Evolutionary conservation across 345 rosid species (phyloP).

Genomic region (Ceriops tagal): DNA sequence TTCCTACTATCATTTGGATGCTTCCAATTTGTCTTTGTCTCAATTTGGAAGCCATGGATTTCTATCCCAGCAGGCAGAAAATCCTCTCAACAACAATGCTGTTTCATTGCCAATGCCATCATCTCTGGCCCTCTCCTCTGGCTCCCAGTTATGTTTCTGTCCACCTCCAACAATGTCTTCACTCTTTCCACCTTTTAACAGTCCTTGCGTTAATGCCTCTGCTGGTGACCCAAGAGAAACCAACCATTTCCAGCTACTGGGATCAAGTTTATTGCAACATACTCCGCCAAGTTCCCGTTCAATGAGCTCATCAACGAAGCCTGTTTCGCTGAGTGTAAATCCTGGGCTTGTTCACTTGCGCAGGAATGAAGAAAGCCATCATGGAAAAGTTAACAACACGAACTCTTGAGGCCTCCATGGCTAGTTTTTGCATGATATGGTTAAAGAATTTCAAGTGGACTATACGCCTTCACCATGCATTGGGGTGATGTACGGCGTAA

Average conservation of each 20-base stretch:
- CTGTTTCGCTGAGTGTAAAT: slow-evolving; percentile 41
- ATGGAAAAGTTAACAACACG: slow-evolving; percentile 23
- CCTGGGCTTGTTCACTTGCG: slow-evolving; percentile 32
- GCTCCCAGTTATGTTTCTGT: slow-evolving; percentile 51
- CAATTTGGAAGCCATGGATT: slow-evolving; percentile 63
- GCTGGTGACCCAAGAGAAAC: slow-evolving; percentile 11
- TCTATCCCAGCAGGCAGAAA: slow-evolving; percentile 46
- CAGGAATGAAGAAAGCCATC: slow-evolving; percentile 15
- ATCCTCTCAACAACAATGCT: slow-evolving; percentile 16
- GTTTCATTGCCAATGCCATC: slow-evolving; percentile 24
- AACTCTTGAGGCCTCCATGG: slow-evolving; percentile 18
- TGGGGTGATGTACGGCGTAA: no score
- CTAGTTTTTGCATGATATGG: background rate
- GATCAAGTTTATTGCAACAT: slow-evolving; percentile 13
- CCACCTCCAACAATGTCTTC: slow-evolving; percentile 59
- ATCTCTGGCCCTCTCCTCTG: slow-evolving; percentile 33
- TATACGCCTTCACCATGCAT: no score
- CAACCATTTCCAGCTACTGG: slow-evolving; percentile 20
- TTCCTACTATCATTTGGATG: slow-evolving; percentile 54
- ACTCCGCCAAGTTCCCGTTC: background rate
- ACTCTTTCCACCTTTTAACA: slow-evolving; percentile 45
- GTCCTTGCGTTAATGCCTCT: slow-evolving; percentile 32
- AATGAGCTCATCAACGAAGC: slow-evolving; percentile 32
- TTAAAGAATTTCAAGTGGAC: no score
- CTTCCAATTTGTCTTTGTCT: slow-evolving; percentile 62